Evolutionary conservation across 164 flowering plant genomes (phyloP), one percentile per base, ranked within the genome.

Genomic region (Warburgia ugandensis): DNA sequence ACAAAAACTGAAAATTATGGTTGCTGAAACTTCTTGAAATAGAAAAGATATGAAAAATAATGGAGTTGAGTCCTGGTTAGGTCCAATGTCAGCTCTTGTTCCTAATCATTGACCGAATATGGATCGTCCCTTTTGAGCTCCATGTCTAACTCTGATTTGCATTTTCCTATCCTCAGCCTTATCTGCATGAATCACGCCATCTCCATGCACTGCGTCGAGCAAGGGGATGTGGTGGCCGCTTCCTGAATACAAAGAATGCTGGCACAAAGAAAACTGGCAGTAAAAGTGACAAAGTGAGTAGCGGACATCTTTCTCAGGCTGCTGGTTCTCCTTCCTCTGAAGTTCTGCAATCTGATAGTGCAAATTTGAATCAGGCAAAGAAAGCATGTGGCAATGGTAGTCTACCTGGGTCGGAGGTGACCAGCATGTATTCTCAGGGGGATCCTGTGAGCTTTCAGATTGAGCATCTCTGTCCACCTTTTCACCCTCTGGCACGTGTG

Each of bases 171-270:
- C 6, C 22, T 12, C 86, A 83, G 95, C 92, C 92, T 23, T 89
- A 78, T 61, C 68, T 85, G 77, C 95, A 85, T 48, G 76, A 77
- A 37, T 89, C 97, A 14, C 92, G 97, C 38, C 95, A 89, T 66
- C 95, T 73, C 51, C 97, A 89, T 66, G 97, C 97, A 36, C 58
- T 79, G 87, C 80, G 92, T 16, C 78, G 97, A 37, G 82, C 87
- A 56, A 72, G 97, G 60, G 97, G 97, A 47, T 69, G 73, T 22
- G 96, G 96, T 3, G 96, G 96, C 17, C 86, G 96, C 35, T 87
- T 87, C 69, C 54, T 87, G 65, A 84, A 80, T 68, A 80, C 78
- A 39, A 87, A 80, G 61, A 69, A 27, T 0, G 10, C 22, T 20
- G 52, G 50, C 20, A 53, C 29, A 22, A 66, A 37, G 53, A 68